Conservation (phyloP, 257 asterid genomes). For the Solanum verrucosum region DNA sequence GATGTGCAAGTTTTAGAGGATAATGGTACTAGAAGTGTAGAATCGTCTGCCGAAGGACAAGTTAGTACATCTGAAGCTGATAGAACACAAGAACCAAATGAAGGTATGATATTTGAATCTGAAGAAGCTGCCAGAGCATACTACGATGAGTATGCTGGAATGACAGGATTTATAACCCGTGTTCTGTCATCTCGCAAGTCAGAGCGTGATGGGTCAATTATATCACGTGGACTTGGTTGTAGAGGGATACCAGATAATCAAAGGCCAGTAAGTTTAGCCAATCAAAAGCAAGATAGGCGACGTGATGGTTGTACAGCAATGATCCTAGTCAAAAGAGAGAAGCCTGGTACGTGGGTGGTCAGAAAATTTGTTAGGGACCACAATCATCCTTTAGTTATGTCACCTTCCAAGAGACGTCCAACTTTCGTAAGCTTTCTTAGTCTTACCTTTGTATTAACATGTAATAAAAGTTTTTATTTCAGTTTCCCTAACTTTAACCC, state of each 20-base stretch:
- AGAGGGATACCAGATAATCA: conserved; percentile 31
- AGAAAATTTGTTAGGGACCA: conserved; percentile 64
- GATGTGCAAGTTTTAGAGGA: conserved; percentile 27
- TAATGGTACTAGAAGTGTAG: conserved; percentile 25
- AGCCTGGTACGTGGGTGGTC: conserved; percentile 54
- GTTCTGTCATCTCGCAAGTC: conserved; percentile 60
- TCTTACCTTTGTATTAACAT: conserved; percentile 2
- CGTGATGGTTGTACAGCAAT: conserved; percentile 56
- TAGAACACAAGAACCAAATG: conserved; percentile 37
- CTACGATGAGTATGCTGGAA: conserved; percentile 52
- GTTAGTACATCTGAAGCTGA: conserved; percentile 19
- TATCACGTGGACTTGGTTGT: conserved; percentile 76
- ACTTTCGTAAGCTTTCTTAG: conserved; percentile 26
- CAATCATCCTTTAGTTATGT: conserved; percentile 52
- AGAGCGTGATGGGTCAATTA: conserved; percentile 55
- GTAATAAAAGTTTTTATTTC: neutral
- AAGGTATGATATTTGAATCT: conserved; percentile 54
- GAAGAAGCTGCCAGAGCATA: conserved; percentile 58
- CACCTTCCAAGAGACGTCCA: conserved; percentile 37
- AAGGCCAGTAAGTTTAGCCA: conserved; percentile 21
- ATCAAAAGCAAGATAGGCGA: conserved; percentile 36
- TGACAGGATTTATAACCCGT: conserved; percentile 44
- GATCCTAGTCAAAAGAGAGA: conserved; percentile 55
- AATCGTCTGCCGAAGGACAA: conserved; percentile 27
- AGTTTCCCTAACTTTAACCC: neutral